These are phyloP conservation scores for Ophiostoma angusticollis DNA, from an alignment of 2,329 filamentous ascomycete species.

Conservation along the genomic window DNA sequence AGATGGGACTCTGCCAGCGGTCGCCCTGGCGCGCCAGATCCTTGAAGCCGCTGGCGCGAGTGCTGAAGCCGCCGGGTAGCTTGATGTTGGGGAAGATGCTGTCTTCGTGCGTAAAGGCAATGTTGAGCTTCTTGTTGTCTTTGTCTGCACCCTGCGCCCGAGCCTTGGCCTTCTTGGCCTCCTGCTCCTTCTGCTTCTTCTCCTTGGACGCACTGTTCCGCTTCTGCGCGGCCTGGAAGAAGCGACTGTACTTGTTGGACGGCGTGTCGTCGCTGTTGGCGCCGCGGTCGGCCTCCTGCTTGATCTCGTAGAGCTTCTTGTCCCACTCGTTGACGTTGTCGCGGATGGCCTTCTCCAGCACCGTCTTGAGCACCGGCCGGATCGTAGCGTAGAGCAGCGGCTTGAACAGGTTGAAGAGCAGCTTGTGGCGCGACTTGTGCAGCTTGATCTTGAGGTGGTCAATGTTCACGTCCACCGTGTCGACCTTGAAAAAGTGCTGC, in stretches of 20 bases:
- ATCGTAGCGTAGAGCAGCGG: conserved; percentile 74
- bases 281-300: conserved; percentile 69
- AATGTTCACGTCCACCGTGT: conserved; percentile 73
- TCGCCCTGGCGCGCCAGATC: conserved; percentile 79
- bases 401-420: conserved; percentile 78
- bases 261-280: conserved; percentile 56
- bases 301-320: conserved; percentile 57
- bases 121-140: conserved; percentile 59
- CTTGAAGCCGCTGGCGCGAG: conserved; percentile 89
- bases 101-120: conserved; percentile 76
- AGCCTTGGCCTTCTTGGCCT: conserved; percentile 1
- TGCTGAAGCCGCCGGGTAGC: conserved; percentile 77
- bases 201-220: conserved; percentile 63
- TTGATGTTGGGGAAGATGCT: conserved; percentile 79
- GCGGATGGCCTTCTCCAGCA: conserved; percentile 77
- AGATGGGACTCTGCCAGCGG: conserved; percentile 89
- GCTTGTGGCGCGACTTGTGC: conserved; percentile 89
- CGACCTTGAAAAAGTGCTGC: conserved; percentile 86
- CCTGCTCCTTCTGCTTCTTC: conserved; percentile 49
- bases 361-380: conserved; percentile 73
- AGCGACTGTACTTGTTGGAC: conserved; percentile 77
- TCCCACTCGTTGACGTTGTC: conserved; percentile 70
- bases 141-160: too few species aligned
- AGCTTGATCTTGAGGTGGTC: conserved; percentile 78
- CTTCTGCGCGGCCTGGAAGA: conserved; percentile 62